Conservation (phyloP, 2,329 filamentous ascomycete genomes). For the Ophiostoma himal-ulmi region DNA sequence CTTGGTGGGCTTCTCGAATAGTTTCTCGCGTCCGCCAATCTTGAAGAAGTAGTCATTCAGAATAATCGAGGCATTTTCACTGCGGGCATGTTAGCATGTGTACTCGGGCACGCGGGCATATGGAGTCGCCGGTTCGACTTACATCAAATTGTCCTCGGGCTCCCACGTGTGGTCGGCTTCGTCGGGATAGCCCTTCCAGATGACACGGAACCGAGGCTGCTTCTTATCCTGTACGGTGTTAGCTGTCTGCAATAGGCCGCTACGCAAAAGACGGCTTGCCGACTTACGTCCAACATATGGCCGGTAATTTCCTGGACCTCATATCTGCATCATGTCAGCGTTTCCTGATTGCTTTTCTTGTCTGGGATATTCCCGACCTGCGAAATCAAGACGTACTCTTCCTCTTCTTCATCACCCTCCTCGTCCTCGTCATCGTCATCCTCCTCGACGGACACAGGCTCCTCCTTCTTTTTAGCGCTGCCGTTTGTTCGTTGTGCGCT, state of each 20-base stretch:
- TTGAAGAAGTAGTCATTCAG: constrained; percentile 58
- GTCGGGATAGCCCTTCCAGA: constrained; percentile 73
- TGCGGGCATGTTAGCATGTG: constrained; percentile 28
- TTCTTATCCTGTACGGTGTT: constrained; percentile 35
- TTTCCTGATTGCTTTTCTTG: background rate
- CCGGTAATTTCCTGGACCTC: constrained; percentile 67
- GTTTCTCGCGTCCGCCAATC: constrained; percentile 57
- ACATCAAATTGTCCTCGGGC: constrained; percentile 63
- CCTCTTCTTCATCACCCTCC: constrained; percentile 32
- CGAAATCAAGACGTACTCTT: constrained; percentile 24
- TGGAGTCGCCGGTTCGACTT: constrained; percentile 18
- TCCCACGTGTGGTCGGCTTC: constrained; percentile 72
- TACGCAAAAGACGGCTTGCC: background rate
- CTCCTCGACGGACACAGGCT: constrained; percentile 14
- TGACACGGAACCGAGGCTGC: constrained; percentile 59
- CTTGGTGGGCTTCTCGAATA: constrained; percentile 46
- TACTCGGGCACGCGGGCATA: too few relatives aligned
- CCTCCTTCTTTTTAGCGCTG: constrained; percentile 11
- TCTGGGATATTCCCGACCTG: background rate
- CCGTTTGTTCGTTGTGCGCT: constrained; percentile 11
- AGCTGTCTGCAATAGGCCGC: too few relatives aligned
- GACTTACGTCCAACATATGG: constrained; percentile 51
- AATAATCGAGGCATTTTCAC: constrained; percentile 53
- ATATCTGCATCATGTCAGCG: constrained; percentile 46
- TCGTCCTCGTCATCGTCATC: constrained; percentile 26